A percentile compares a stretch with the other conserved stretches of the same genome.
Evolutionary conservation across 2,329 filamentous ascomycete genomes (phyloP).

Genomic region (Cercospora sp.): DNA sequence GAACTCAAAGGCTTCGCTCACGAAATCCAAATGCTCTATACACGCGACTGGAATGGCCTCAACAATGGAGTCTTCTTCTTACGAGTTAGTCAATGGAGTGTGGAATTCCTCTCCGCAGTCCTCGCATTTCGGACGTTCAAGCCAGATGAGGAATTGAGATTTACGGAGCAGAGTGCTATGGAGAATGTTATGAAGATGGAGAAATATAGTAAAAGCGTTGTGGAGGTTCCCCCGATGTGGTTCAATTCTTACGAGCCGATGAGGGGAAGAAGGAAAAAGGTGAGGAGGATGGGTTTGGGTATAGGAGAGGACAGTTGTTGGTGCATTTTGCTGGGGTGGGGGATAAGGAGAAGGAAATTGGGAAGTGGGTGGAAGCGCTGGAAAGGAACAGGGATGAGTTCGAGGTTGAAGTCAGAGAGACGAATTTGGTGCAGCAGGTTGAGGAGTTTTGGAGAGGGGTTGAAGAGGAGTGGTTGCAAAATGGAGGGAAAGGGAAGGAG

Average conservation of each 20-base stretch:
- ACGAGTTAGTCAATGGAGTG: slow-evolving; percentile 42
- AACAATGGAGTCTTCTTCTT: slow-evolving; percentile 47
- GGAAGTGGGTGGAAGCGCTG: slow-evolving; percentile 40
- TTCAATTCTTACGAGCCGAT: slow-evolving; percentile 44
- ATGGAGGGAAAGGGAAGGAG: not conserved
- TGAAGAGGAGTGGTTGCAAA: slow-evolving; percentile 8
- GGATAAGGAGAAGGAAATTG: slow-evolving; percentile 38
- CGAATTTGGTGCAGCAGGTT: slow-evolving; percentile 39
- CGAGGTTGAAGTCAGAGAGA: slow-evolving; percentile 39
- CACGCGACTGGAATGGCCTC: slow-evolving; percentile 44
- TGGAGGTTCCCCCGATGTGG: slow-evolving; percentile 44
- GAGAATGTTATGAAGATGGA: slow-evolving; percentile 38
- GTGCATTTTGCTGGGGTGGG: slow-evolving; percentile 45
- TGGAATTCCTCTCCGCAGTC: slow-evolving; percentile 43
- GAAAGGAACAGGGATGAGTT: slow-evolving; percentile 39
- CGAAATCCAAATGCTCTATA: slow-evolving; percentile 41
- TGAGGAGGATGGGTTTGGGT: slow-evolving; percentile 31
- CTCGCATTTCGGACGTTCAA: slow-evolving; percentile 43
- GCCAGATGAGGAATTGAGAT: slow-evolving; percentile 40
- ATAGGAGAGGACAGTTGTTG: slow-evolving; percentile 44
- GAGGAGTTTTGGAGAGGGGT: slow-evolving; percentile 37
- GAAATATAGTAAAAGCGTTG: slow-evolving; percentile 36
- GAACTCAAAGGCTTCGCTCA: slow-evolving; percentile 12
- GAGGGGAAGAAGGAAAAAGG: slow-evolving; percentile 39
- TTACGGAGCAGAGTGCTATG: slow-evolving; percentile 47